phyloP scores from a whole-genome alignment of 1,284 basidiomycete genomes.

The Leccinum subrobustum region DNA sequence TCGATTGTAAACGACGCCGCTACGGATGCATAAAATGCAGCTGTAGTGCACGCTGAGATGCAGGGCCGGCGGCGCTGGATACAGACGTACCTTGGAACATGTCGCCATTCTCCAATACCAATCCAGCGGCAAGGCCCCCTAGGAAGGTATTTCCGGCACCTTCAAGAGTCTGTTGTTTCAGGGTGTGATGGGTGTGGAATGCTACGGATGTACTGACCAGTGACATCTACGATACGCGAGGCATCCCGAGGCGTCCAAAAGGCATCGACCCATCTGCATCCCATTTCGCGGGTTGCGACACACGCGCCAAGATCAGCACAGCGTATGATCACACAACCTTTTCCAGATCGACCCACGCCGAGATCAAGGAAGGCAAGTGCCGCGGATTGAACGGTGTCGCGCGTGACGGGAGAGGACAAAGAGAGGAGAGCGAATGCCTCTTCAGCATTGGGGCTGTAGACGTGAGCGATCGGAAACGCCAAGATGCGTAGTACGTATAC shows the following conservation, averaged over 20 bases:
- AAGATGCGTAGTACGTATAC: slow-evolving; percentile 34
- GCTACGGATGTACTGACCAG: slow-evolving; percentile 13
- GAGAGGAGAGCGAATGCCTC: slow-evolving; percentile 70
- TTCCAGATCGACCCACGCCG: slow-evolving; percentile 49
- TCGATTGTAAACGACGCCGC: slow-evolving; percentile 67
- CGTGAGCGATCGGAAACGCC: slow-evolving; percentile 6
- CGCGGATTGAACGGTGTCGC: slow-evolving; percentile 57
- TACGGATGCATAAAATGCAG: slow-evolving; percentile 69
- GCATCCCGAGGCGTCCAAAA: slow-evolving; percentile 59
- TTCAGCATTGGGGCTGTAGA: slow-evolving; percentile 70
- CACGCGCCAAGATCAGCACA: slow-evolving; percentile 79
- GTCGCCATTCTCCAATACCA: slow-evolving; percentile 57
- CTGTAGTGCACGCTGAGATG: slow-evolving; percentile 39
- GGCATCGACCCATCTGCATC: slow-evolving; percentile 72
- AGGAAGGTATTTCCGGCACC: slow-evolving; percentile 89
- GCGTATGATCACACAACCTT: slow-evolving; percentile 70
- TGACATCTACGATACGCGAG: slow-evolving; percentile 70
- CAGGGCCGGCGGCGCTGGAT: slow-evolving; percentile 1
- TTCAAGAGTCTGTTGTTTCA: slow-evolving; percentile 28
- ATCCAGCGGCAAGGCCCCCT: slow-evolving; percentile 78
- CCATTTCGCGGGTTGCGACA: slow-evolving; percentile 44
- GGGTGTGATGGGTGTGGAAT: slow-evolving; percentile 1
- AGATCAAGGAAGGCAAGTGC: slow-evolving; percentile 55
- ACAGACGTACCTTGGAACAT: slow-evolving; percentile 55
- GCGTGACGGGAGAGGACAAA: slow-evolving; percentile 38